These are phyloP conservation scores for Neurospora tetrasperma DNA, from an alignment of 495 filamentous ascomycete genomes.

Conservation along the genomic window DNA sequence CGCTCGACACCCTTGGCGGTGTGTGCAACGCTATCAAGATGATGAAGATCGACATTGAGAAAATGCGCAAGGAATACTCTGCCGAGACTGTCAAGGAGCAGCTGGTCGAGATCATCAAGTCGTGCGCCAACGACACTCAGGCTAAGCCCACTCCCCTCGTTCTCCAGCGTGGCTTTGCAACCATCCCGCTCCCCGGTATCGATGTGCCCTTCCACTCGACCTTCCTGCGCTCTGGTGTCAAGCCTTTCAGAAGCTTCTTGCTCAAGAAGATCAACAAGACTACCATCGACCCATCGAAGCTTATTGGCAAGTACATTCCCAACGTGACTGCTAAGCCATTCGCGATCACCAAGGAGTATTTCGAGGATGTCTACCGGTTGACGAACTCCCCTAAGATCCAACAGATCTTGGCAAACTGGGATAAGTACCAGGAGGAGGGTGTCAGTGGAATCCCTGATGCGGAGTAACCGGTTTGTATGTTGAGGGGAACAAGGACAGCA, in stretches of 20 bases:
- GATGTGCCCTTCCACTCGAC: conserved; percentile 99
- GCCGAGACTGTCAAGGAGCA: conserved; percentile 48
- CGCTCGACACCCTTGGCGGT: conserved; percentile 85
- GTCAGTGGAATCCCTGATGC: conserved; percentile 1
- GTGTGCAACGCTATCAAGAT: conserved; percentile 90
- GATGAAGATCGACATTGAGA: conserved; percentile 92
- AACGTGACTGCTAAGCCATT: conserved; percentile 96
- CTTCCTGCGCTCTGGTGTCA: conserved; percentile 93
- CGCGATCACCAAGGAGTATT: conserved; percentile 94
- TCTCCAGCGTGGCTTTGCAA: conserved; percentile 89
- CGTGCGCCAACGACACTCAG: conserved; percentile 74
- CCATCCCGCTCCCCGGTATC: conserved; percentile 92
- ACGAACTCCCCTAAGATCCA: conserved; percentile 91
- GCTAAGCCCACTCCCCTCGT: conserved; percentile 79
- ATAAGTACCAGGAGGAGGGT: conserved; percentile 41
- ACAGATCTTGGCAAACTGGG: conserved; percentile 77
- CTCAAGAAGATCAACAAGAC: conserved; percentile 99
- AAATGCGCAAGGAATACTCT: conserved; percentile 74
- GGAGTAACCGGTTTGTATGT: not conserved
- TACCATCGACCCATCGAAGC: conserved; percentile 89
- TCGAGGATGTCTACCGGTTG: conserved; percentile 91
- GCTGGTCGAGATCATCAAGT: conserved; percentile 59
- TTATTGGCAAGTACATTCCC: conserved; percentile 97
- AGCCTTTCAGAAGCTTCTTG: conserved; percentile 93
- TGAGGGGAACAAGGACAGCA: not conserved